Evolutionary conservation across 192 early-diverging fungal species (phyloP).

Genomic region (Umbelopsis sp.): DNA sequence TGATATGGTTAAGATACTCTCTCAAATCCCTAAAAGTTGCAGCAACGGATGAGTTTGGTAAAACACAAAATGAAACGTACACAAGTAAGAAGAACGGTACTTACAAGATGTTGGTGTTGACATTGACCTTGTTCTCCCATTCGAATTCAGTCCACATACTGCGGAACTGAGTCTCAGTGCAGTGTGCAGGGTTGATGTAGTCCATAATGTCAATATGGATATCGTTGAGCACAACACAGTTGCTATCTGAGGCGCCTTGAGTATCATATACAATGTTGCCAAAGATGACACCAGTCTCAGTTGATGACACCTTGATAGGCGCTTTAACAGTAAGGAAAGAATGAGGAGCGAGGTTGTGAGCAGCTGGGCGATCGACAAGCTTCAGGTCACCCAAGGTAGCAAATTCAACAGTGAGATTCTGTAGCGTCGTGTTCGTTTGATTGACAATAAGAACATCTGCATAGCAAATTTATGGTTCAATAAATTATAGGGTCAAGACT

Average conservation of each 20-base stretch:
- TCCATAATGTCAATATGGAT: slow-evolving; percentile 99
- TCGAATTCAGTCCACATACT: slow-evolving; percentile 99
- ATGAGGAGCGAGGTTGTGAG: slow-evolving; percentile 87
- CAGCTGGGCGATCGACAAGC: slow-evolving; percentile 90
- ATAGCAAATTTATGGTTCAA: background rate
- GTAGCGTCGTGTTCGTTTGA: slow-evolving; percentile 92
- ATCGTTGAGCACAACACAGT: slow-evolving; percentile 95
- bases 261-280: slow-evolving; percentile 99
- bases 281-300: slow-evolving; percentile 97
- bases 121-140: slow-evolving; percentile 99
- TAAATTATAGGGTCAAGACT: background rate
- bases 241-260: slow-evolving; percentile 85
- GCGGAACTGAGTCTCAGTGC: slow-evolving; percentile 94
- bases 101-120: slow-evolving; percentile 90
- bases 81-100: slow-evolving; percentile 20
- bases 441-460: slow-evolving; percentile 97
- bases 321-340: slow-evolving; percentile 96
- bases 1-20: slow-evolving; percentile 89
- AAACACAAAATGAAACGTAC: background rate
- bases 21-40: slow-evolving; percentile 69
- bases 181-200: slow-evolving; percentile 93
- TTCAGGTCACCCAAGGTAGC: slow-evolving; percentile 98
- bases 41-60: background rate
- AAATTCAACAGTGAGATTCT: slow-evolving; percentile 98
- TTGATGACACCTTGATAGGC: slow-evolving; percentile 97